Percentiles rank a stretch among this genome's conserved stretches.
Conservation (phyloP, 371 early-diverging fungal species). For the Chytridium lagenaria region DNA sequence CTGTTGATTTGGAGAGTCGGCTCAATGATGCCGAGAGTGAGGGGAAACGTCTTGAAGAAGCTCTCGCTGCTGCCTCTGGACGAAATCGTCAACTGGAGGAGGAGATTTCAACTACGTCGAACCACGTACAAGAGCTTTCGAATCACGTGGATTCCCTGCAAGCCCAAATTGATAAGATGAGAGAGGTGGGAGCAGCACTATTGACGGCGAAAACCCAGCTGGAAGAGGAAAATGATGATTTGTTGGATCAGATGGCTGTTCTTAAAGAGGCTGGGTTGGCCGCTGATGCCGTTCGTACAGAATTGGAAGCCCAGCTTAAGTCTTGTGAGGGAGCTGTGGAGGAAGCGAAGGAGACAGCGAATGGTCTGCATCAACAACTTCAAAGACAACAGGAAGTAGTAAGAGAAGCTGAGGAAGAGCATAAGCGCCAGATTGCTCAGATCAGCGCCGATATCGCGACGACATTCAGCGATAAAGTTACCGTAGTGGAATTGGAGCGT, state of each 20-base stretch:
- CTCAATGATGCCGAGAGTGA: slow-evolving; percentile 4
- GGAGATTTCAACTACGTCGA: too few relatives aligned
- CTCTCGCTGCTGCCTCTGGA: background rate
- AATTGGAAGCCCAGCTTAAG: slow-evolving; percentile 27
- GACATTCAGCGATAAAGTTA: background rate
- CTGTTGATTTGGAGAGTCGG: slow-evolving; percentile 25
- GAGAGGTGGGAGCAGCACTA: slow-evolving; percentile 25
- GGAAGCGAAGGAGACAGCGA: background rate
- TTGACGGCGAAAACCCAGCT: slow-evolving; percentile 8
- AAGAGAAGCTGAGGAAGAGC: background rate
- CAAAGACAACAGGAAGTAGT: background rate
- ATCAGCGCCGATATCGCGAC: background rate
- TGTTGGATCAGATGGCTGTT: slow-evolving; percentile 17
- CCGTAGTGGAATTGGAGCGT: background rate
- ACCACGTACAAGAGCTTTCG: too few relatives aligned
- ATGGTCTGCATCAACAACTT: background rate
- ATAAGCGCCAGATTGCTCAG: background rate
- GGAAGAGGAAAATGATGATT: slow-evolving; percentile 28
- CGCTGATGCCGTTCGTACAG: slow-evolving; percentile 25
- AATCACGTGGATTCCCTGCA: too few relatives aligned
- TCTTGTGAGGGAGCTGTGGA: slow-evolving; percentile 1
- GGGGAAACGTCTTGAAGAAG: background rate
- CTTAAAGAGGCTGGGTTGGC: slow-evolving; percentile 32
- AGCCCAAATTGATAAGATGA: slow-evolving; percentile 18
- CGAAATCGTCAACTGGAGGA: background rate